phyloP scores from a whole-genome alignment of 2,329 filamentous ascomycete species.

The Furcasterigmium furcatum region DNA sequence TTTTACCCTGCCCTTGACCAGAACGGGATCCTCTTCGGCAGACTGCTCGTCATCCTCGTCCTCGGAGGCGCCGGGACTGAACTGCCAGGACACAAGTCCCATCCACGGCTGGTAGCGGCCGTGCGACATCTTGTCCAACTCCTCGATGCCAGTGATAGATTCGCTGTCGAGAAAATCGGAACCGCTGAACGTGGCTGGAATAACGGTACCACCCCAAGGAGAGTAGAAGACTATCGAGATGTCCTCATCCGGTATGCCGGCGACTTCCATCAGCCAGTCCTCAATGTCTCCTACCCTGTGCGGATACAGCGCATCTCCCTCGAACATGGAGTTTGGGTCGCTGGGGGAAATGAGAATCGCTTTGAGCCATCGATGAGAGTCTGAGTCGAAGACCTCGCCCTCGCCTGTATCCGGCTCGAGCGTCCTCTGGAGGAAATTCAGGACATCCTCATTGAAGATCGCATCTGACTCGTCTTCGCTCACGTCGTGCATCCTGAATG shows the following conservation, averaged over 20 bases:
- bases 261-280: too few relatives aligned
- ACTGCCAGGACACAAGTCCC: slow-evolving; percentile 9
- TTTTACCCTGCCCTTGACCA: neutral
- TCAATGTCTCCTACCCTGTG: too few relatives aligned
- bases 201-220: too few relatives aligned
- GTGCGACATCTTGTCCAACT: neutral
- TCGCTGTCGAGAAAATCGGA: too few relatives aligned
- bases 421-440: slow-evolving; percentile 1
- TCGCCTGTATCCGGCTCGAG: neutral
- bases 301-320: too few relatives aligned
- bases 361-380: slow-evolving; percentile 1
- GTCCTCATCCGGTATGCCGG: too few relatives aligned
- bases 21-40: neutral
- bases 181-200: too few relatives aligned
- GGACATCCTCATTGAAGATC: neutral
- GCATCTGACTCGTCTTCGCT: neutral
- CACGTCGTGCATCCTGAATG: neutral
- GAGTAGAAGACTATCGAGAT: too few relatives aligned
- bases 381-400: neutral
- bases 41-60: neutral
- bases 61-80: slow-evolving; percentile 3
- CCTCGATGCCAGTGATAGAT: too few relatives aligned
- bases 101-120: neutral
- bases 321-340: too few relatives aligned
- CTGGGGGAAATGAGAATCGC: neutral